Evolutionary conservation across 306 rosid species (phyloP), one percentile per base, ranked within the genome.

Genomic region (Ormosia emarginata): DNA sequence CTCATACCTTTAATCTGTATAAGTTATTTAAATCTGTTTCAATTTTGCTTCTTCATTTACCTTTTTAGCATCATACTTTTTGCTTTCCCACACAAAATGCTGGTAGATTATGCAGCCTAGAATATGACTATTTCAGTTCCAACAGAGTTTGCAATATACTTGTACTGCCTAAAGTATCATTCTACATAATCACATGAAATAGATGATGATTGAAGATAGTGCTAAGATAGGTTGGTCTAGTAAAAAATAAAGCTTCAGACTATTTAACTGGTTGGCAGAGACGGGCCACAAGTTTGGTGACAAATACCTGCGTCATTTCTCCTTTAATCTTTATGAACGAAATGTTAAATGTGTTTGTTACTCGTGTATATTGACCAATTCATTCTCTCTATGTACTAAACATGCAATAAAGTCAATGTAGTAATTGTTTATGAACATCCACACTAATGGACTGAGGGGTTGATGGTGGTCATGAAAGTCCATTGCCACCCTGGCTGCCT

Each of bases 1-100:
- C 88, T 87, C 71, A 18, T 63, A 49, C 75, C 43, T 62, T 59
- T 77, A 29, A 33, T 73, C 70, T 69, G 79, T 62, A 65, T 41
- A 29, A 47, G 53, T 49, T 63, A 33, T 74, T 82, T 79, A 39
- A 53, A 50, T 41, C 37, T 44, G 24, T 62, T 67, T n/a, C 34
- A 13, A 34, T 62, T 56, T 79, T 39, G 12, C 76, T 49, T 56
- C 74, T 7, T 74, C 73, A 77, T 63, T 78, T 10, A 66, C 70
- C 69, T 11, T 71, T 64, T 63, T 36, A 56, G 9, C 36, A 43
- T 71, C 58, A 71, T 50, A 18, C 32, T 13, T 65, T 61, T 62
- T 40, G 33, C 74, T 85, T 75, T 3, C 77, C 10, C 49, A 37
- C 65, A 39, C 64, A 47, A 56, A 55, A 62, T 40, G 37, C 33